phyloP scores from a whole-genome alignment of 345 rosid genomes.

The Camelina laxa region DNA sequence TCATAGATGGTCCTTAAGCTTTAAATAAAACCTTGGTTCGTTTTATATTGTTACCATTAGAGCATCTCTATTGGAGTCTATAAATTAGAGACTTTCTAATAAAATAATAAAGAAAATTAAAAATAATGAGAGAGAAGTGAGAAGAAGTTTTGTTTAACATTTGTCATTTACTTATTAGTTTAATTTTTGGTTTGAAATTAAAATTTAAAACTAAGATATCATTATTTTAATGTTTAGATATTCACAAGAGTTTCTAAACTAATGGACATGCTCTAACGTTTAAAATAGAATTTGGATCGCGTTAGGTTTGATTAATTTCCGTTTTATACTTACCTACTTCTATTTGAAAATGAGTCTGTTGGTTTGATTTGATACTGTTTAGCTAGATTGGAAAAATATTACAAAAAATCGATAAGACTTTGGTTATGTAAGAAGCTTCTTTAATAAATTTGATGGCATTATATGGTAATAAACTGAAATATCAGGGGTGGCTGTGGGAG shows the following conservation, averaged over 20 bases:
- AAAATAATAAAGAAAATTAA: too few relatives aligned
- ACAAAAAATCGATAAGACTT: not conserved
- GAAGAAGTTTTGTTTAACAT: too few relatives aligned
- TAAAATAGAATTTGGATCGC: not conserved
- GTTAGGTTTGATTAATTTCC: not conserved
- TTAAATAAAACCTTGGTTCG: too few relatives aligned
- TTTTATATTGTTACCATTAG: not conserved
- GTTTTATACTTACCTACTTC: too few relatives aligned
- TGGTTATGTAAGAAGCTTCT: not conserved
- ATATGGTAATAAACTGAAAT: not conserved
- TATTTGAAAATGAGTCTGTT: not conserved
- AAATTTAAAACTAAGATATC: too few relatives aligned
- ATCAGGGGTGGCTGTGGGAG: conserved; percentile 70
- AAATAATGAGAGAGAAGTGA: too few relatives aligned
- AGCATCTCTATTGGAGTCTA: too few relatives aligned
- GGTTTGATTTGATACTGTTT: not conserved
- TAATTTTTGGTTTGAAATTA: too few relatives aligned
- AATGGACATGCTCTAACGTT: not conserved
- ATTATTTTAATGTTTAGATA: too few relatives aligned
- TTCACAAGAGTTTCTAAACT: too few relatives aligned
- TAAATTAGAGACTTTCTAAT: too few relatives aligned
- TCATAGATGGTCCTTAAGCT: not conserved
- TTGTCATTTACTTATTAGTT: too few relatives aligned
- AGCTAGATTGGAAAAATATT: not conserved
- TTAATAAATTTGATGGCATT: not conserved